A percentile compares a stretch with the other conserved stretches of the same genome.
Evolutionary conservation across 495 filamentous ascomycete species (phyloP).

Genomic region (Aspergillus sclerotioniger): DNA sequence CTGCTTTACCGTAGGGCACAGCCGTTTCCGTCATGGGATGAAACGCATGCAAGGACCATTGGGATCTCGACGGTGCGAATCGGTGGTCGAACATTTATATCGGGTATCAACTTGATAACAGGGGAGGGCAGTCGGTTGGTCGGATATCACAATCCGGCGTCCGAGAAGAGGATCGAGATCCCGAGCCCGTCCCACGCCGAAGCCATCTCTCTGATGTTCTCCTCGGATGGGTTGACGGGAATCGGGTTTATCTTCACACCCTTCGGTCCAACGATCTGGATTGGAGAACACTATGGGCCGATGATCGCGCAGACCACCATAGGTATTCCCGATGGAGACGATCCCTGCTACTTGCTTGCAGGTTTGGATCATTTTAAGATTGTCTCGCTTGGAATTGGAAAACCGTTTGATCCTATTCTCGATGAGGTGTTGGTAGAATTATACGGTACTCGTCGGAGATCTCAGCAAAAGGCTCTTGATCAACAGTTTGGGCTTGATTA

Average conservation of each 20-base stretch:
- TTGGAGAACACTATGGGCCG: conserved; percentile 8
- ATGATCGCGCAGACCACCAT: conserved; percentile 13
- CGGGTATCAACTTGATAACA: conserved; percentile 9
- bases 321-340: not conserved
- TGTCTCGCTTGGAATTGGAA: conserved; percentile 12
- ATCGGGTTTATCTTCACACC: conserved; percentile 14
- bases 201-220: conserved; percentile 14
- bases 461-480: no score
- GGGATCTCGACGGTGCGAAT: conserved; percentile 12
- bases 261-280: conserved; percentile 9
- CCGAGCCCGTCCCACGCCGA: conserved; percentile 1
- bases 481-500: no score
- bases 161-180: conserved; percentile 12
- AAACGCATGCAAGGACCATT: not conserved
- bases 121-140: not conserved
- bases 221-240: conserved; percentile 11
- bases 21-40: not conserved
- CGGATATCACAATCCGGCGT: conserved; percentile 6
- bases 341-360: conserved; percentile 9
- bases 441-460: no score
- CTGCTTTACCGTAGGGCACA: conserved; percentile 9
- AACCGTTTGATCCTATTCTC: conserved; percentile 7
- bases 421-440: no score
- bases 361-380: conserved; percentile 18
- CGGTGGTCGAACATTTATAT: conserved; percentile 11